Percentiles rank a stretch among this genome's conserved stretches.
These are phyloP conservation scores for Vitis rotundifolia DNA, from an alignment of 164 flowering plant genomes.

Conservation along the genomic window DNA sequence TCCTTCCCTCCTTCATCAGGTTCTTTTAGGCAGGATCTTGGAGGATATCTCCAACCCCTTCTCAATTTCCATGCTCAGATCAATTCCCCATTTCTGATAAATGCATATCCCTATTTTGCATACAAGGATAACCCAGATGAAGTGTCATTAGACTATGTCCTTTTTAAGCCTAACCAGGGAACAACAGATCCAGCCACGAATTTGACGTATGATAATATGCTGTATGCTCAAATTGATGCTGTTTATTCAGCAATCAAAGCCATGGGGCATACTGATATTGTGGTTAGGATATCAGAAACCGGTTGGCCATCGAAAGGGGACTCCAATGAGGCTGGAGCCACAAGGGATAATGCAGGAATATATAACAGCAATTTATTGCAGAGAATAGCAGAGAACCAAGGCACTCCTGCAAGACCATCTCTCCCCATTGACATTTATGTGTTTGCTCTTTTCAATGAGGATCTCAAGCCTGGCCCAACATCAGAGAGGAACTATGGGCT, in stretches of 20 bases:
- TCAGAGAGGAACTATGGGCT: constrained; percentile 96
- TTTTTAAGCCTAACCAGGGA: constrained; percentile 70
- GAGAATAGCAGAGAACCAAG: constrained; percentile 49
- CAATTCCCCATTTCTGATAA: constrained; percentile 78
- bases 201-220: constrained; percentile 83
- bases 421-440: constrained; percentile 68
- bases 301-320: constrained; percentile 98
- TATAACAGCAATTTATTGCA: constrained; percentile 74
- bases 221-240: constrained; percentile 93
- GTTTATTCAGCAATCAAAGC: constrained; percentile 78
- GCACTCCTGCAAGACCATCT: constrained; percentile 78
- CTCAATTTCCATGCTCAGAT: constrained; percentile 62
- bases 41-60: constrained; percentile 51
- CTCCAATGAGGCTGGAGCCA: constrained; percentile 76
- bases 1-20: constrained; percentile 94
- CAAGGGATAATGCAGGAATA: constrained; percentile 65
- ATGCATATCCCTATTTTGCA: constrained; percentile 90
- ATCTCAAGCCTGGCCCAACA: constrained; percentile 82
- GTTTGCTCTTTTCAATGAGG: constrained; percentile 92
- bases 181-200: constrained; percentile 53
- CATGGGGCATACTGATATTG: constrained; percentile 77
- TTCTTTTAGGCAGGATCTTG: constrained; percentile 48
- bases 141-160: constrained; percentile 57
- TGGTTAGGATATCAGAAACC: constrained; percentile 81
- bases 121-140: constrained; percentile 61